A percentile compares a stretch with the other conserved stretches of the same genome.
These are phyloP conservation scores for Fusarium sp. DNA, from an alignment of 2,329 filamentous ascomycete species.

Conservation along the genomic window DNA sequence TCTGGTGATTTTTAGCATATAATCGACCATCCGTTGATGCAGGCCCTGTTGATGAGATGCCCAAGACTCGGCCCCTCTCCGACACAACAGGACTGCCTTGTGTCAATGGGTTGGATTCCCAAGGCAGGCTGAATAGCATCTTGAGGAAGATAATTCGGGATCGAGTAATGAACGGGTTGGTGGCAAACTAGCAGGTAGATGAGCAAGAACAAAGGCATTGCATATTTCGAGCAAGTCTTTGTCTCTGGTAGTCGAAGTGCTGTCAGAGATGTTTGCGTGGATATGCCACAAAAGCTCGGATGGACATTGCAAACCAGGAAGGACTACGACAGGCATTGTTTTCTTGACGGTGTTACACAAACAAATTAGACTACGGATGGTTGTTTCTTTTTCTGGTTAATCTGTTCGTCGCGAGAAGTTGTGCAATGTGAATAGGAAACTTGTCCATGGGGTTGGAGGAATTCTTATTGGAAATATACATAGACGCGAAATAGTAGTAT, in stretches of 20 bases:
- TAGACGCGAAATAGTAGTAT: conserved; percentile 39
- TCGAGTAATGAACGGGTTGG: conserved; percentile 26
- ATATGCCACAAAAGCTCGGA: conserved; percentile 17
- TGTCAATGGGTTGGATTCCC: conserved; percentile 14
- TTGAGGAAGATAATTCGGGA: conserved; percentile 13
- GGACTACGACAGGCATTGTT: conserved; percentile 48
- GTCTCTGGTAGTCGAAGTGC: conserved; percentile 34
- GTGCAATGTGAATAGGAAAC: conserved; percentile 38
- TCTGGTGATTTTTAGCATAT: conserved; percentile 50
- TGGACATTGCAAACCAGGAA: conserved; percentile 30
- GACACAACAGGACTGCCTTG: conserved; percentile 16
- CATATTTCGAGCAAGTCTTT: conserved; percentile 36
- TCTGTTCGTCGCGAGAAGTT: conserved; percentile 42
- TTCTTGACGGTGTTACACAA: conserved; percentile 42
- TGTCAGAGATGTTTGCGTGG: conserved; percentile 14
- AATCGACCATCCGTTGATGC: conserved; percentile 43
- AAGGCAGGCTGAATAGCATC: conserved; percentile 14
- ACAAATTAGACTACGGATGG: conserved; percentile 51
- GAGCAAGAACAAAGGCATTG: conserved; percentile 32
- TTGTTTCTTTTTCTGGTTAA: conserved; percentile 48
- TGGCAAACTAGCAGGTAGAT: conserved; percentile 34
- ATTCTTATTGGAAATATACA: conserved; percentile 39
- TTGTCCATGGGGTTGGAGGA: conserved; percentile 17
- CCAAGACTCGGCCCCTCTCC: conserved; percentile 18
- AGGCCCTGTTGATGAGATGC: conserved; percentile 24